These are phyloP conservation scores for Hygrophoropsis aurantiaca DNA, from an alignment of 768 basidiomycete species.

Conservation along the genomic window DNA sequence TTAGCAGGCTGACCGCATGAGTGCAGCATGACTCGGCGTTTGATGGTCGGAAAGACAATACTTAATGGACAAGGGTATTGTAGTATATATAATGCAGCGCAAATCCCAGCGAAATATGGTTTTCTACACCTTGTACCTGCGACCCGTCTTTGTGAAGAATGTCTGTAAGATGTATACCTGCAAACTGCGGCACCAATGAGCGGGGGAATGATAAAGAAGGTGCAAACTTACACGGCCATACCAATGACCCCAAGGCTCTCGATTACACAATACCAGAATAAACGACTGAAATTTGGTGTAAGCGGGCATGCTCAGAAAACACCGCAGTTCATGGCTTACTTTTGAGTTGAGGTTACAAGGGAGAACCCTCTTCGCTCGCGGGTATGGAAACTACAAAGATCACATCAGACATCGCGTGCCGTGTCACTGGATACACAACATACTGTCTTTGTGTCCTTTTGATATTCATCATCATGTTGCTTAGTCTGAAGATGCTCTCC, in stretches of 20 bases:
- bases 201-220: too few species aligned
- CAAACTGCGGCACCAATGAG: slow-evolving; percentile 44
- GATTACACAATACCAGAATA: slow-evolving; percentile 92
- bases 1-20: too few species aligned
- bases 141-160: slow-evolving; percentile 94
- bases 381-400: slow-evolving; percentile 77
- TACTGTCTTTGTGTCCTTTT: slow-evolving; percentile 94
- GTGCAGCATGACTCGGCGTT: too few species aligned
- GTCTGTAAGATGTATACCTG: slow-evolving; percentile 94
- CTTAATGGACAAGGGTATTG: too few species aligned
- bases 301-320: neutral
- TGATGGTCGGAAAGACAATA: too few species aligned
- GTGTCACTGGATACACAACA: slow-evolving; percentile 29
- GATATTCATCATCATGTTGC: slow-evolving; percentile 82
- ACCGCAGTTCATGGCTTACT: slow-evolving; percentile 40
- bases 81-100: too few species aligned
- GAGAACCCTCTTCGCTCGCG: slow-evolving; percentile 94
- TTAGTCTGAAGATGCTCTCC: slow-evolving; percentile 93
- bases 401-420: slow-evolving; percentile 6
- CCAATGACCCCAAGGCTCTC: slow-evolving; percentile 77
- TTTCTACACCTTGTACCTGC: slow-evolving; percentile 80
- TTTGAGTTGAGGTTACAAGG: slow-evolving; percentile 86
- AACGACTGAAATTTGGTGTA: slow-evolving; percentile 46
- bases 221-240: slow-evolving; percentile 78
- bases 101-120: too few species aligned